Evolutionary conservation across 805 yeast species (phyloP), one percentile per base, ranked within the genome.

Genomic region (Barnettozyma pratensis): DNA sequence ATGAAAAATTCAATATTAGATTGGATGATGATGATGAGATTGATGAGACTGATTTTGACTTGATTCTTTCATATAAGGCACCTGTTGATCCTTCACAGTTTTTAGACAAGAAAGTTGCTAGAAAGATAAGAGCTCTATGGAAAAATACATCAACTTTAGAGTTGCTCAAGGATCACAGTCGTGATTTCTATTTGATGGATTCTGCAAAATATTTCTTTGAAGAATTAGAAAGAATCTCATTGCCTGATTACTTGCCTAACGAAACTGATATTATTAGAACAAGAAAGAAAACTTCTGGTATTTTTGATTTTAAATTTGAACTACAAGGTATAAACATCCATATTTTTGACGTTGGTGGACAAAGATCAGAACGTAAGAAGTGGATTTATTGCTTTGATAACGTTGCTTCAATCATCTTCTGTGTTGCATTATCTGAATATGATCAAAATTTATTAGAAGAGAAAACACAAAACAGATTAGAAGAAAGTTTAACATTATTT

Each of bases 321-420:
- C 76, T 90, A 79, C 89, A 86, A 41, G 81, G 80, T 29, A 63
- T 83, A 38, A 75, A 76, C 57, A 69, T 84, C 44, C 87, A 81
- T 58, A 72, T 85, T 57, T 81, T 73, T 61, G 97, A 91, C 65
- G 97, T 91, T 42, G 97, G 97, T 54, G 97, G 97, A 2, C 99
- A 94, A 67, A 75, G 99, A 59, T 82, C 95, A 4, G 99, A 94
- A 70, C 81, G 99, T 46, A 87, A 87, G 61, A 92, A 94, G 67
- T 94, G 99, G 99, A 90, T 94, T 53, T 95, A 94, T 67, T 88
- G 96, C 62, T 94, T 94, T 60, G 96, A 90, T 65, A 89, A 90
- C 58, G 97, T 91, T 34, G 86, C 96, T 0, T 74, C 87, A 42
- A 85, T 91, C 44, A 87, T 91, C 51, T 91, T 90, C 63, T 90